These are phyloP conservation scores for Ophiocordyceps polyrhachis-furcata DNA, from an alignment of 2,329 filamentous ascomycete genomes.

Conservation along the genomic window DNA sequence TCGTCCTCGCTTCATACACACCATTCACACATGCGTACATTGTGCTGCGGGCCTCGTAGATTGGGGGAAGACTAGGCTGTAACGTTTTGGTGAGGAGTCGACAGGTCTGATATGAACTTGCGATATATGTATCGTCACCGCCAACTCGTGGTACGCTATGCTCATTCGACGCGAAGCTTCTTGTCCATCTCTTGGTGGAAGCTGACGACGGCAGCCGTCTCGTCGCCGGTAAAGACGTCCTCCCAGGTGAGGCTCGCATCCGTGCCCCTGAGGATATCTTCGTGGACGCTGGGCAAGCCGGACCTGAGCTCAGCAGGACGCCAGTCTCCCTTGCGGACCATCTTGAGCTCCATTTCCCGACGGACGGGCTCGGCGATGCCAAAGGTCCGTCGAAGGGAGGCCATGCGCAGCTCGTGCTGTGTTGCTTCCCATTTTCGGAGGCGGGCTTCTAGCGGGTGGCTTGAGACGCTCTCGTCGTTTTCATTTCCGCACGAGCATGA, in stretches of 20 bases:
- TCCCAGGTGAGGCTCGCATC: constrained; percentile 77
- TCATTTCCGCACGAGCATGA: too few relatives aligned
- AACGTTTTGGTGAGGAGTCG: not conserved
- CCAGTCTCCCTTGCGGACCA: constrained; percentile 65
- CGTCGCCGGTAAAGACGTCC: constrained; percentile 73
- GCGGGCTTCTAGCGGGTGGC: constrained; percentile 82
- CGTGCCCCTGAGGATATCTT: constrained; percentile 68
- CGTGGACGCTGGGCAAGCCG: constrained; percentile 50
- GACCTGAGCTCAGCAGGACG: constrained; percentile 49
- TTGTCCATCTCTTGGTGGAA: constrained; percentile 91
- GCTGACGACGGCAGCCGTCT: constrained; percentile 47
- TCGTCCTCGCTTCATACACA: not conserved
- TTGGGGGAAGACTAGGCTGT: not conserved
- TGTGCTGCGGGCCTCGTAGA: not conserved
- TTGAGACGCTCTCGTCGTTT: constrained; percentile 16
- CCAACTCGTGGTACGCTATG: too few relatives aligned
- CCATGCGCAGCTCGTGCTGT: constrained; percentile 76
- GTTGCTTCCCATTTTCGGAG: constrained; percentile 81
- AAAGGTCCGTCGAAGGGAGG: constrained; percentile 68
- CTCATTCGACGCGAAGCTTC: constrained; percentile 53
- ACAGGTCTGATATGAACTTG: too few relatives aligned
- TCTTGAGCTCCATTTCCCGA: constrained; percentile 88
- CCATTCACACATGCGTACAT: too few relatives aligned
- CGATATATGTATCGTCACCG: not conserved
- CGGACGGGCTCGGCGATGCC: constrained; percentile 86